A percentile compares a stretch with the other conserved stretches of the same genome.
These are phyloP conservation scores for Salmacisia buchloeana DNA, from an alignment of 1,284 basidiomycete species.

Conservation along the genomic window DNA sequence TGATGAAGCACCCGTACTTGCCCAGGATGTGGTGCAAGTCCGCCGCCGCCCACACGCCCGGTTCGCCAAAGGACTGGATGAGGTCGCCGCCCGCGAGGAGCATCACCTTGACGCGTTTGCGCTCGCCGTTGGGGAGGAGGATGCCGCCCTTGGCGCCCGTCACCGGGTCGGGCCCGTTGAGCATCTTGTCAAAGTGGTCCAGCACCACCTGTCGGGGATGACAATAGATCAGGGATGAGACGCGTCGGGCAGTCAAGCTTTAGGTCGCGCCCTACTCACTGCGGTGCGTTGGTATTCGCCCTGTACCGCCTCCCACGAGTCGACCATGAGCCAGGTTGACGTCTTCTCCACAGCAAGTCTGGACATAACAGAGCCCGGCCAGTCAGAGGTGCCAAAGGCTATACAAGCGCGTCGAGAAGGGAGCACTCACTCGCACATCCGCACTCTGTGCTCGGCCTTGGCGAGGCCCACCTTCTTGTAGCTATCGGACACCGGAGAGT, in stretches of 20 bases:
- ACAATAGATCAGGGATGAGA: background rate
- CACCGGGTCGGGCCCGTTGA: slow-evolving; percentile 58
- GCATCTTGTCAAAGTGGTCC: slow-evolving; percentile 89
- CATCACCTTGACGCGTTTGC: slow-evolving; percentile 63
- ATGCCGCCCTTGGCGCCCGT: slow-evolving; percentile 27
- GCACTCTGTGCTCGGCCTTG: slow-evolving; percentile 46
- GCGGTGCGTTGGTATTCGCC: slow-evolving; percentile 85
- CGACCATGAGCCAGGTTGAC: slow-evolving; percentile 67
- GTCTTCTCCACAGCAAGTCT: slow-evolving; percentile 47
- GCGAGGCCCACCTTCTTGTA: slow-evolving; percentile 50
- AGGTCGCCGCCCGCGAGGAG: slow-evolving; percentile 93
- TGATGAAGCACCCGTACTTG: slow-evolving; percentile 86
- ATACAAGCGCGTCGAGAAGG: background rate
- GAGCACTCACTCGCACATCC: slow-evolving; percentile 45
- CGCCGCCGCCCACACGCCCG: slow-evolving; percentile 92
- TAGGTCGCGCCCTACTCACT: slow-evolving; percentile 28
- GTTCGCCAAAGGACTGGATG: slow-evolving; percentile 95
- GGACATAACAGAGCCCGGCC: background rate
- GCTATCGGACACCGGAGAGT: slow-evolving; percentile 68
- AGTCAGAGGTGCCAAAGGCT: background rate
- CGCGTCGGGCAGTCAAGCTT: background rate
- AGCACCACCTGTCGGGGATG: slow-evolving; percentile 61
- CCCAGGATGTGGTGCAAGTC: slow-evolving; percentile 96
- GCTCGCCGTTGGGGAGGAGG: slow-evolving; percentile 34
- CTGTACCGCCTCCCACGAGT: slow-evolving; percentile 93